Evolutionary conservation across 1,284 basidiomycete genomes (phyloP).

Genomic region (Cerioporus squamosus): DNA sequence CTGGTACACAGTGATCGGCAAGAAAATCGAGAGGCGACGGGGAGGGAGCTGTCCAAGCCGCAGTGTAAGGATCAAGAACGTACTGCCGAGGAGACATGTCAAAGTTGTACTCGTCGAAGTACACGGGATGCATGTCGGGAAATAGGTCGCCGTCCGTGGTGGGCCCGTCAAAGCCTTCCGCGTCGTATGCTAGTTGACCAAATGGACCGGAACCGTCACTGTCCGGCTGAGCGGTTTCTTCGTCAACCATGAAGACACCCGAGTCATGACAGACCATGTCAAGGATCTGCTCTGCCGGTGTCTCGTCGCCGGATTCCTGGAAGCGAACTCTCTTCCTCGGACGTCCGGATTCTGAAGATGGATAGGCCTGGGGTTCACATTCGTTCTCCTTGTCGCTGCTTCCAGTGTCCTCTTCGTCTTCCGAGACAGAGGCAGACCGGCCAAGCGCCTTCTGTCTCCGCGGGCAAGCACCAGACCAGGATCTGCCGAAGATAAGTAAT

Average conservation of each 20-base stretch:
- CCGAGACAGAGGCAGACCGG: slow-evolving; percentile 11
- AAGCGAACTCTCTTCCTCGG: slow-evolving; percentile 20
- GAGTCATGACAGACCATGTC: slow-evolving; percentile 23
- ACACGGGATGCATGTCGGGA: slow-evolving; percentile 31
- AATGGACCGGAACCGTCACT: slow-evolving; percentile 10
- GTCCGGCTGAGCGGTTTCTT: background rate
- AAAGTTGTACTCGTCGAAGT: slow-evolving; percentile 15
- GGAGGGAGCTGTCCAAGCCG: background rate
- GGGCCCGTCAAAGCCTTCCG: slow-evolving; percentile 32
- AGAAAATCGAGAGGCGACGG: background rate
- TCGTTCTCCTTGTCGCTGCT: slow-evolving; percentile 13
- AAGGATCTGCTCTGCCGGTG: too few species aligned
- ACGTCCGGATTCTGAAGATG: background rate
- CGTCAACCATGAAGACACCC: slow-evolving; percentile 22
- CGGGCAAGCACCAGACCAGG: slow-evolving; percentile 24
- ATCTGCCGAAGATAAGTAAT: background rate
- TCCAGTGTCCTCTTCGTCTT: slow-evolving; percentile 10
- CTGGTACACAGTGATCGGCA: background rate
- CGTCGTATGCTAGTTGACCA: slow-evolving; percentile 21
- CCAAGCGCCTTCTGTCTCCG: slow-evolving; percentile 25
- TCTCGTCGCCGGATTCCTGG: background rate
- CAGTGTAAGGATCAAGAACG: background rate
- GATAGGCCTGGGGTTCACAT: background rate
- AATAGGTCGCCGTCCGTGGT: slow-evolving; percentile 28
- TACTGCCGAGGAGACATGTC: background rate